A percentile compares a stretch with the other conserved stretches of the same genome.
phyloP scores from a whole-genome alignment of 768 basidiomycete genomes.

The Lentinula aciculospora region DNA sequence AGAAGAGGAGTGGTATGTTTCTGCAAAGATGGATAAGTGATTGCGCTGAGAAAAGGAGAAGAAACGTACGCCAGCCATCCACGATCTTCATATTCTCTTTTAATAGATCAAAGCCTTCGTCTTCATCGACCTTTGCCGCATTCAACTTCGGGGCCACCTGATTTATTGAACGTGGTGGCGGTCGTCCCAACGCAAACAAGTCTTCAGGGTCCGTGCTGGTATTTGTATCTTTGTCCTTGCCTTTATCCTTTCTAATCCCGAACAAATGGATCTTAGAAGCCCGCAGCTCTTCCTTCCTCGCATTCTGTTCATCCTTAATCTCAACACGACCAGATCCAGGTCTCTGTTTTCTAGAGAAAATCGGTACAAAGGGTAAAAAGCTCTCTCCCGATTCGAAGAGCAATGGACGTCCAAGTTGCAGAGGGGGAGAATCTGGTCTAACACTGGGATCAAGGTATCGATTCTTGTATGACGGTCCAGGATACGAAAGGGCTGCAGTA shows the following conservation, averaged over 20 bases:
- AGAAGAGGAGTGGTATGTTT: constrained; percentile 31
- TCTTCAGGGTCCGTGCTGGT: background rate
- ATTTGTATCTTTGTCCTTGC: background rate
- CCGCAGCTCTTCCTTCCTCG: background rate
- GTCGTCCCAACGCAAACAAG: background rate
- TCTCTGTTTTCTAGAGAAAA: constrained; percentile 35
- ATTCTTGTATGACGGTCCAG: constrained; percentile 16
- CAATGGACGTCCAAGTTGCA: background rate
- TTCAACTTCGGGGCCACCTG: background rate
- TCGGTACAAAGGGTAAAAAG: constrained; percentile 16
- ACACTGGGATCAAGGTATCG: constrained; percentile 18
- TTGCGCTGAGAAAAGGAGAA: background rate
- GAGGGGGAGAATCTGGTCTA: background rate
- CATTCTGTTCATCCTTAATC: background rate
- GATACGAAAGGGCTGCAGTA: constrained; percentile 12
- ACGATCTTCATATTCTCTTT: constrained; percentile 50
- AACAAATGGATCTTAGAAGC: background rate
- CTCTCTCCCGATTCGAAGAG: background rate
- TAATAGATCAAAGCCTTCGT: constrained; percentile 39
- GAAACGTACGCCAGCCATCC: constrained; percentile 57
- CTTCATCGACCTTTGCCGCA: constrained; percentile 16
- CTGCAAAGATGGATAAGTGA: constrained; percentile 7
- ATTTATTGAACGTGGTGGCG: background rate
- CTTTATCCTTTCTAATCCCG: background rate
- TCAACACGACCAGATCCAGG: background rate